Base-by-base conservation (phyloP, 1,284 basidiomycete species). In the Trichosporon faecale region DNA sequence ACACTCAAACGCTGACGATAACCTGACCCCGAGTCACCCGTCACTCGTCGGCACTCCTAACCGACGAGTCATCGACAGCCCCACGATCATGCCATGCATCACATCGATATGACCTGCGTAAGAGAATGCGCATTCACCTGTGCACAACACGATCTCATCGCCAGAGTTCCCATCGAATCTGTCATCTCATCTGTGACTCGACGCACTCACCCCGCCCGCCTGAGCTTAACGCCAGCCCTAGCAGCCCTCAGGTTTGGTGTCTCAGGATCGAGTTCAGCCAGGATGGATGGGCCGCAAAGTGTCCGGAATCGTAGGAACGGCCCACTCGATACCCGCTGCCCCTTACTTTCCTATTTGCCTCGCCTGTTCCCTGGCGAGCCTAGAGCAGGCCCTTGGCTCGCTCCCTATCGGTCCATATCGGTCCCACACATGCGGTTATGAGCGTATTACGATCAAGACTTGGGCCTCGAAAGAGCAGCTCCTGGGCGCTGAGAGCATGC, bases 1-100 rank as follows among this genome's bases (percentile, higher is more conserved):
- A 61, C 57, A 61, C 57, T 61, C 57, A 61, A 31, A 31, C 57
- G 29, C 27, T 61, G 33, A 60, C 57, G 57, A 61, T 61, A 61
- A 33, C 57, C 29, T 29, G 57, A 61, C 57, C 57, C 40, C 40
- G 49, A 21, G 49, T 52, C 16, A 52, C 3, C 25, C n/a, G 49
- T 52, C 49, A 52, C 49, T 23, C 49, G 21, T 12, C n/a, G 7
- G 12, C 49, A 52, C 49, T n/a, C n/a, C n/a, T 25, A 52, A 46
- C 49, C 21, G 49, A 52, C 18, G 49, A n/a, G 21, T 18, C 18
- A 3, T 23, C 49, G 49, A n/a, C 49, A 37, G 21, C 11, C 21
- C 21, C 40, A 9, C 18, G n/a, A n/a, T n/a, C 40, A 44, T n/a
- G 40, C 40, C 18, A 18, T 44, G 40, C 40, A 44, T 23, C 21